phyloP scores from a whole-genome alignment of 495 filamentous ascomycete genomes.

The Bacidia gigantensis region DNA sequence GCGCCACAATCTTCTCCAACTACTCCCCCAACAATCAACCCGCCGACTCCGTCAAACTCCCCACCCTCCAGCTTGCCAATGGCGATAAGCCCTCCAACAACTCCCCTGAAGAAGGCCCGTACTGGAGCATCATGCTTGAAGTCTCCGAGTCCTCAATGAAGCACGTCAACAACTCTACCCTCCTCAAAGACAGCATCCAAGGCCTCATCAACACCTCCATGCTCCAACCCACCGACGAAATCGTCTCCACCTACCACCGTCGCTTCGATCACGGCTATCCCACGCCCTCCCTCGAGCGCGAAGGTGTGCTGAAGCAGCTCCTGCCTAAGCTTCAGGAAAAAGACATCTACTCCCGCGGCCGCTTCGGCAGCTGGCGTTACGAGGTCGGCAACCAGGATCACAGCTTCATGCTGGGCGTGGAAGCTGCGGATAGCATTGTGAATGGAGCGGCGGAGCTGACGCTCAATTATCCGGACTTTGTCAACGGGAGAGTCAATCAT shows the following conservation, averaged over 20 bases:
- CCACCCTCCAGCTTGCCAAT: conserved; percentile 71
- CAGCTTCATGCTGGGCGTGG: conserved; percentile 96
- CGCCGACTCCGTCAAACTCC: conserved; percentile 62
- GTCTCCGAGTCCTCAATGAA: conserved; percentile 94
- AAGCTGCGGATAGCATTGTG: conserved; percentile 91
- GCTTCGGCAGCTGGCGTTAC: conserved; percentile 97
- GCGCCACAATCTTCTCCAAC: conserved; percentile 99
- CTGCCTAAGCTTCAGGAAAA: conserved; percentile 81
- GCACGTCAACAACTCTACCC: conserved; percentile 67
- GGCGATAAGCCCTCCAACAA: conserved; percentile 60
- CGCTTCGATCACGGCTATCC: conserved; percentile 99
- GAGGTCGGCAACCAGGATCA: conserved; percentile 97
- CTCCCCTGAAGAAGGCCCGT: conserved; percentile 69
- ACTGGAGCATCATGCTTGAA: conserved; percentile 99
- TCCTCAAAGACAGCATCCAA: conserved; percentile 83
- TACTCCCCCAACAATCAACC: conserved; percentile 99
- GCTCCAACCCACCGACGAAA: conserved; percentile 80
- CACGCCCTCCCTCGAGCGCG: conserved; percentile 86
- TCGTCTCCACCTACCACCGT: conserved; percentile 97
- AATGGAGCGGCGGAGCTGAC: conserved; percentile 91
- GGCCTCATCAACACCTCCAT: conserved; percentile 96
- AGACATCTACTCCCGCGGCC: conserved; percentile 90
- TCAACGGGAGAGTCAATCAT: conserved; percentile 77
- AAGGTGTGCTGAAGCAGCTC: conserved; percentile 82
- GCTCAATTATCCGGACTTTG: conserved; percentile 97